Base-by-base conservation (phyloP, 2,329 filamentous ascomycete species). In the Uncinocarpus reesii region DNA sequence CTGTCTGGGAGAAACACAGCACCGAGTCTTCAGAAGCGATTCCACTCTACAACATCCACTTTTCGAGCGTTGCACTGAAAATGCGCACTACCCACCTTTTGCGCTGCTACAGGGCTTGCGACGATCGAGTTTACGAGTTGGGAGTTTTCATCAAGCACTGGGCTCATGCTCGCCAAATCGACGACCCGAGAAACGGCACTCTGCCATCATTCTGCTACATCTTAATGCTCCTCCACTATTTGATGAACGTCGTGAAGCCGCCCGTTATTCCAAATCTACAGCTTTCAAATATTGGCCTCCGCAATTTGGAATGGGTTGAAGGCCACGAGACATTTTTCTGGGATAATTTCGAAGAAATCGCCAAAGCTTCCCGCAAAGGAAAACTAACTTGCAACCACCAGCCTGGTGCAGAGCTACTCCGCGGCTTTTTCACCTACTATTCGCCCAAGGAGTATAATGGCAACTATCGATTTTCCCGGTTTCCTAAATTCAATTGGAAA, bases 191-290 rank as follows among this genome's bases (percentile, higher is more conserved):
- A 61, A 81, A 82, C 31, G 88, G 89, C 35, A 93, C 87, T 0
- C 71, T 95, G 15, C 89, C 84, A 45, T 90, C 85, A 55, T 95
- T 95, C 59, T 88, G 89, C 42, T 95, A 90, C 65, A 86, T 92
- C 4, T 70, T 95, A 32, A 94, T 95, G 88, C 81, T 93, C 3
- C 71, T 95, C 13, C 89, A 95, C 65, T 95, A 90, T 60, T 76
- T 95, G 23, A 80, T 92, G 59, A 94, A 95, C 57, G 65, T 95
- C 45, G 84, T 78, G 1, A 72, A 79, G 41, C 88, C 89, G 0
- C 86, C 87, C 47, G 84, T 95, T 15, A 80, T 86, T 50, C 86
- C 85, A 0, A 95, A 95, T 59, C 73, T 95, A 18, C 58, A 62
- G 49, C 50, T 74, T 64, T 7, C 69, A 69, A 8, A 66, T 66